Conservation (phyloP, 2,329 filamentous ascomycete species). For the Cladosporium halotolerans region DNA sequence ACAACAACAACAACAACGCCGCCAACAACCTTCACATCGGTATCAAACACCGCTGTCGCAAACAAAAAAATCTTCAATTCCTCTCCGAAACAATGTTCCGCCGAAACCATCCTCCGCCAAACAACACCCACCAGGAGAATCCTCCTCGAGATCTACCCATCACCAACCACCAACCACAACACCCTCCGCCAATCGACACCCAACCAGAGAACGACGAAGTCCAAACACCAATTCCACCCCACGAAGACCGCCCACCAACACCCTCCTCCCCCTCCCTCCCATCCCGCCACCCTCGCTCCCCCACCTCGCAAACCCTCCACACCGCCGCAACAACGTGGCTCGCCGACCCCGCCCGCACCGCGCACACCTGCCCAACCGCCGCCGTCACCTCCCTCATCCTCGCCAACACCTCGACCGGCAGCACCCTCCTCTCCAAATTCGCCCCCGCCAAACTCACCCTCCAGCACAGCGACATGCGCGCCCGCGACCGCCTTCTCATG, state of each 20-base stretch:
- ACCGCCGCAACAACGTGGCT: background rate
- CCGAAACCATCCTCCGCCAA: too few species aligned
- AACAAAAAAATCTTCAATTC: too few species aligned
- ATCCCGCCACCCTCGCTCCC: background rate
- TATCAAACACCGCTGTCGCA: too few species aligned
- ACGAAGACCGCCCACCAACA: background rate
- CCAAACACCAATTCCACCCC: background rate
- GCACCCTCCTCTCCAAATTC: background rate
- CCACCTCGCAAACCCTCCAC: background rate
- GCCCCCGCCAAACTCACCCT: background rate
- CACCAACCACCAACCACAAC: background rate
- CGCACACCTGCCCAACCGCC: background rate
- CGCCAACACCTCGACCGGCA: background rate
- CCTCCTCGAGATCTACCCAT: background rate
- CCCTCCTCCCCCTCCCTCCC: background rate
- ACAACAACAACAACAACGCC: too few species aligned
- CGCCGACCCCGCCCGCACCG: background rate
- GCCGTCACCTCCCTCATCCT: background rate
- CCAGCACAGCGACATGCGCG: background rate
- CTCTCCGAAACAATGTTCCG: too few species aligned
- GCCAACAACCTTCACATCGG: too few species aligned
- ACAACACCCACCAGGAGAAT: too few species aligned
- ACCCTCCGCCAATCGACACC: background rate
- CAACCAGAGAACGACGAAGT: background rate
- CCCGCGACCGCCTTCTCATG: background rate